A percentile compares a stretch with the other conserved stretches of the same genome.
Conservation (phyloP, 2,329 filamentous ascomycete species). For the Cadophora luteo-olivacea region DNA sequence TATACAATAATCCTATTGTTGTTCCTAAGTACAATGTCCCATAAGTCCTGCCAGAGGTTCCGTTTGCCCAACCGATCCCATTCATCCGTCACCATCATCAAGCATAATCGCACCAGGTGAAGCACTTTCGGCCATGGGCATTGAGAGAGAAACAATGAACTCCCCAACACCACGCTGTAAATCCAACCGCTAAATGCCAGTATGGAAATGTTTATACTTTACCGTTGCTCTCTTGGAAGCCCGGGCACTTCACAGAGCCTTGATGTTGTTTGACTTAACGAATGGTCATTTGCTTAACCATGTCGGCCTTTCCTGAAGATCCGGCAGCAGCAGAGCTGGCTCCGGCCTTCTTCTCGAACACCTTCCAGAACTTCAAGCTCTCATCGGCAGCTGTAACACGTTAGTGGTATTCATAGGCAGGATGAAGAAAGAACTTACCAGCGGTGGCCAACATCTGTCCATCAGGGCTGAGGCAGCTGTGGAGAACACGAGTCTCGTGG, state of each 20-base stretch:
- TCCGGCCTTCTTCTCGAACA: constrained; percentile 98
- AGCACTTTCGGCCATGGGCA: constrained; percentile 58
- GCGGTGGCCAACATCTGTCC: constrained; percentile 98
- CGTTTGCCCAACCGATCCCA: background rate
- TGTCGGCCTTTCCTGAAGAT: constrained; percentile 78
- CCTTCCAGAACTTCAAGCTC: constrained; percentile 99
- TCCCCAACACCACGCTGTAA: constrained; percentile 62
- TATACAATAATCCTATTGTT: constrained; percentile 12
- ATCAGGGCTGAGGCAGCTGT: constrained; percentile 96
- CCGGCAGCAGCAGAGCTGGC: constrained; percentile 69
- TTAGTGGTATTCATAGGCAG: constrained; percentile 40
- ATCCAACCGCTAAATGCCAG: constrained; percentile 53
- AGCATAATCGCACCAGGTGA: constrained; percentile 47
- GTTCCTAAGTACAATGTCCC: constrained; percentile 2
- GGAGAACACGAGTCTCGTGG: constrained; percentile 94
- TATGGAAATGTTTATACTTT: constrained; percentile 45
- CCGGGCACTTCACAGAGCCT: constrained; percentile 38
- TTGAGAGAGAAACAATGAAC: constrained; percentile 49
- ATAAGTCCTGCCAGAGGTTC: background rate
- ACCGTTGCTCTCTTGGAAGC: constrained; percentile 39
- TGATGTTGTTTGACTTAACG: constrained; percentile 58
- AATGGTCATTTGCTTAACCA: constrained; percentile 96
- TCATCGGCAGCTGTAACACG: constrained; percentile 78
- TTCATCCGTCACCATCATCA: constrained; percentile 39
- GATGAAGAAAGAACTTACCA: constrained; percentile 55